A percentile compares a stretch with the other conserved stretches of the same genome.
Conservation (phyloP, 352 stramenopile species). For the Aphanomyces invadans region DNA sequence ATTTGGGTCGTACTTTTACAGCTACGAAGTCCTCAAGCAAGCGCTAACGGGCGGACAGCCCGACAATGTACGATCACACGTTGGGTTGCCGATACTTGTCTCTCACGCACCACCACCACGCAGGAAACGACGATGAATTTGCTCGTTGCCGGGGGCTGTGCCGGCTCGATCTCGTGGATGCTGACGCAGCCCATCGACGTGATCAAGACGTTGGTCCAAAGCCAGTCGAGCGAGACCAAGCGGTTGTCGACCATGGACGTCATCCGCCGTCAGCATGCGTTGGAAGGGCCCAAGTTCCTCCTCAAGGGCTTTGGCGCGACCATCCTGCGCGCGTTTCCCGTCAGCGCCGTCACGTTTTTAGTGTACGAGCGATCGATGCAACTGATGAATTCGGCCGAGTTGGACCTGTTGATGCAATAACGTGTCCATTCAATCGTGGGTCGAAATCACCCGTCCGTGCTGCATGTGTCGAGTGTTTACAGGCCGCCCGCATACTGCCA, state of each 20-base stretch:
- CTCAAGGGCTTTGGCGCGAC: conserved; percentile 75
- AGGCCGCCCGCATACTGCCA: too few species aligned
- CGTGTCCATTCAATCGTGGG: too few species aligned
- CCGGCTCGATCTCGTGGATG: conserved; percentile 70
- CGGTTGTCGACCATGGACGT: background rate
- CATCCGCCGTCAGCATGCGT: conserved; percentile 31
- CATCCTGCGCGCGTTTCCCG: conserved; percentile 73
- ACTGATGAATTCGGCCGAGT: conserved; percentile 35
- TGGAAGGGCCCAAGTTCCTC: conserved; percentile 59
- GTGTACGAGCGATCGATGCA: conserved; percentile 82
- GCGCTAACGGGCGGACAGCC: conserved; percentile 40
- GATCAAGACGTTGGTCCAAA: conserved; percentile 88
- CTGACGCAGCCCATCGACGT: conserved; percentile 81
- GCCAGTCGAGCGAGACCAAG: conserved; percentile 46
- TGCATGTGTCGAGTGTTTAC: too few species aligned
- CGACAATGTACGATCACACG: conserved; percentile 28
- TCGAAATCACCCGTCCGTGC: too few species aligned
- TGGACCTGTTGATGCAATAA: conserved; percentile 1
- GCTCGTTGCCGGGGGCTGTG: conserved; percentile 59
- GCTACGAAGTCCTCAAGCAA: conserved; percentile 67
- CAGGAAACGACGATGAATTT: conserved; percentile 56
- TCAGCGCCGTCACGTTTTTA: conserved; percentile 78
- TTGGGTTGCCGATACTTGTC: too few species aligned
- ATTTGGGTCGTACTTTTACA: conserved; percentile 75
- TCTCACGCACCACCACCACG: too few species aligned